Conservation (phyloP, 1,284 basidiomycete genomes). For the Malassezia slooffiae region DNA sequence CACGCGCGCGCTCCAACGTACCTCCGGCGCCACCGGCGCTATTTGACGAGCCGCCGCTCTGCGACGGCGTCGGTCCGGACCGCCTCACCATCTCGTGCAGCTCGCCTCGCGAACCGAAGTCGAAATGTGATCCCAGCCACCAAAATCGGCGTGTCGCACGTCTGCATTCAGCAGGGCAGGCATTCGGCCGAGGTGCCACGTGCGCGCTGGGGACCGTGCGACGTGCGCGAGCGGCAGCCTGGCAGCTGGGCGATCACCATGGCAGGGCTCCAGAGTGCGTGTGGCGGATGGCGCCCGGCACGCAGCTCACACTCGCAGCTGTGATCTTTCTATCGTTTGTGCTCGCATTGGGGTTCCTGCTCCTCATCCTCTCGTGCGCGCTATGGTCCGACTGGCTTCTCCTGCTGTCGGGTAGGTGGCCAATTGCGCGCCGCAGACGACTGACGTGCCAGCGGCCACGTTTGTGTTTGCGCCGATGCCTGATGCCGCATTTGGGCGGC, state of each 20-base stretch:
- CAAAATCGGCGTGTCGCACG: no score
- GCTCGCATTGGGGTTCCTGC: constrained; percentile 86
- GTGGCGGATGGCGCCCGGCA: no score
- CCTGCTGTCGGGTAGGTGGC: constrained; percentile 77
- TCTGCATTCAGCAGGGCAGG: no score
- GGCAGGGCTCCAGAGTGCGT: constrained; percentile 12
- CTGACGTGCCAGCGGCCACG: constrained; percentile 59
- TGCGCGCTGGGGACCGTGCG: not conserved
- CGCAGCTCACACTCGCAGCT: constrained; percentile 19
- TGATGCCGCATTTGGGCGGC: constrained; percentile 61
- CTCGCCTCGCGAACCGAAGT: no score
- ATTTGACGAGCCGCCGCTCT: no score
- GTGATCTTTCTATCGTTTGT: constrained; percentile 62
- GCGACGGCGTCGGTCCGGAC: not conserved
- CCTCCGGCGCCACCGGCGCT: no score
- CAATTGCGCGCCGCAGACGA: not conserved
- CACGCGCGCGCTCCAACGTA: no score
- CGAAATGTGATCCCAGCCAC: no score
- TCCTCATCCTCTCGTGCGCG: constrained; percentile 95
- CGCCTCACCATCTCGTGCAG: constrained; percentile 4
- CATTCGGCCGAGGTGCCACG: constrained; percentile 11
- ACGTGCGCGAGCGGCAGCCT: not conserved
- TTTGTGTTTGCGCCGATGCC: constrained; percentile 92
- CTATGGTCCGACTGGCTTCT: constrained; percentile 95
- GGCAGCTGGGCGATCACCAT: not conserved